These are phyloP conservation scores for Suhomyces tanzawaensis DNA, from an alignment of 805 yeast genomes.

Conservation along the genomic window DNA sequence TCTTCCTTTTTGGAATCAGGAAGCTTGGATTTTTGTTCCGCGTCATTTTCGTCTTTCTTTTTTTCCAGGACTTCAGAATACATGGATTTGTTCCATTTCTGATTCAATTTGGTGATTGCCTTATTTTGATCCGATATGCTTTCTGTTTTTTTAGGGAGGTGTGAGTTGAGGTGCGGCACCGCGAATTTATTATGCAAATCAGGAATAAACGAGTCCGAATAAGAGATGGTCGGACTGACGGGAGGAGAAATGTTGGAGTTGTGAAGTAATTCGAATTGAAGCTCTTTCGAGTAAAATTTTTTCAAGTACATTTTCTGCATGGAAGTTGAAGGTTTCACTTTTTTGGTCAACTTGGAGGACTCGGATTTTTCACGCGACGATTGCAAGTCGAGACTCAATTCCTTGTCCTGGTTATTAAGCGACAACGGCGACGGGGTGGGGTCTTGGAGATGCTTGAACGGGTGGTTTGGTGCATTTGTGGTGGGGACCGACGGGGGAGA, in stretches of 20 bases:
- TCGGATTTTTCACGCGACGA: neutral
- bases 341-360: constrained; percentile 10
- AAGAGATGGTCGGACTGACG: constrained; percentile 9
- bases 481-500: constrained; percentile 3
- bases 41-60: constrained; percentile 2
- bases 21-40: neutral
- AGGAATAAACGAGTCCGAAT: neutral
- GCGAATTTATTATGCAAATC: constrained; percentile 12
- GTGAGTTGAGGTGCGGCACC: constrained; percentile 3
- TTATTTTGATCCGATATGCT: constrained; percentile 31
- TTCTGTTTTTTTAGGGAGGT: neutral
- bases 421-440: constrained; percentile 28
- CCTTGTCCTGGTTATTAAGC: constrained; percentile 6
- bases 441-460: constrained; percentile 13
- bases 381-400: neutral
- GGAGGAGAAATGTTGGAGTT: constrained; percentile 12
- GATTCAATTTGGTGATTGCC: constrained; percentile 34
- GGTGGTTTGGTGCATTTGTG: neutral
- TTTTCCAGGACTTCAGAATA: constrained; percentile 4
- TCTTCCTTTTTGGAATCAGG: constrained; percentile 1
- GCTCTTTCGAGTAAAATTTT: constrained; percentile 36
- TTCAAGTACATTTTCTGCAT: constrained; percentile 27
- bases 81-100: constrained; percentile 39
- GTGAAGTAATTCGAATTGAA: constrained; percentile 34
- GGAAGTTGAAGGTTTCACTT: constrained; percentile 12